Evolutionary conservation across 1,139 yeast species (phyloP).

Genomic region (Blastobotrys petasosporus): DNA sequence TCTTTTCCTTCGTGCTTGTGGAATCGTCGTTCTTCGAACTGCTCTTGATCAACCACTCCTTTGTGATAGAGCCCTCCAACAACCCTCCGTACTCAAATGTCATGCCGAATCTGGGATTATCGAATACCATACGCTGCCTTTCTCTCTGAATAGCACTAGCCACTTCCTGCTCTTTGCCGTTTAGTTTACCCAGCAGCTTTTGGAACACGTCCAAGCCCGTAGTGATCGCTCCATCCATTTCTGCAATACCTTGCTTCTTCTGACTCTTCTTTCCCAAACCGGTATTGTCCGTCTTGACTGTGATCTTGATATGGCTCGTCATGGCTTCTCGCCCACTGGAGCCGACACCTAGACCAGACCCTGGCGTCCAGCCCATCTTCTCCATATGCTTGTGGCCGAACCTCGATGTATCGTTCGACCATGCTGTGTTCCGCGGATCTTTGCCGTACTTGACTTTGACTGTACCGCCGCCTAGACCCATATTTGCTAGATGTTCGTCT

Average conservation of each 20-base stretch:
- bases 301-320: conserved; percentile 77
- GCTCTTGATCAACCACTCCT: conserved; percentile 27
- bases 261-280: conserved; percentile 83
- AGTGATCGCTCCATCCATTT: conserved; percentile 71
- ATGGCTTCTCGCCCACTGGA: conserved; percentile 43
- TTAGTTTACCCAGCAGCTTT: conserved; percentile 77
- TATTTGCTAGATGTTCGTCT: conserved; percentile 14
- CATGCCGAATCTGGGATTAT: conserved; percentile 81
- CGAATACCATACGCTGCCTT: conserved; percentile 45
- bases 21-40: conserved; percentile 28
- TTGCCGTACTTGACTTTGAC: conserved; percentile 80
- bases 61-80: conserved; percentile 77
- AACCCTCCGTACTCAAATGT: conserved; percentile 81
- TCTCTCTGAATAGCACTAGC: conserved; percentile 26
- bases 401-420: conserved; percentile 81
- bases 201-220: conserved; percentile 93
- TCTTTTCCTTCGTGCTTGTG: conserved; percentile 27
- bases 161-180: conserved; percentile 33
- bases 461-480: conserved; percentile 89
- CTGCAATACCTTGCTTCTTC: conserved; percentile 46
- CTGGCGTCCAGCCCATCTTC: conserved; percentile 88
- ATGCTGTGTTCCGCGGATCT: conserved; percentile 90
- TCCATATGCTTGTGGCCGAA: conserved; percentile 85
- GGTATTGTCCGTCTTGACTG: conserved; percentile 69
- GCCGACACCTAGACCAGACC: conserved; percentile 75